phyloP scores from a whole-genome alignment of 2,329 filamentous ascomycete species.

The Immersiporthe knoxdaviesiana region DNA sequence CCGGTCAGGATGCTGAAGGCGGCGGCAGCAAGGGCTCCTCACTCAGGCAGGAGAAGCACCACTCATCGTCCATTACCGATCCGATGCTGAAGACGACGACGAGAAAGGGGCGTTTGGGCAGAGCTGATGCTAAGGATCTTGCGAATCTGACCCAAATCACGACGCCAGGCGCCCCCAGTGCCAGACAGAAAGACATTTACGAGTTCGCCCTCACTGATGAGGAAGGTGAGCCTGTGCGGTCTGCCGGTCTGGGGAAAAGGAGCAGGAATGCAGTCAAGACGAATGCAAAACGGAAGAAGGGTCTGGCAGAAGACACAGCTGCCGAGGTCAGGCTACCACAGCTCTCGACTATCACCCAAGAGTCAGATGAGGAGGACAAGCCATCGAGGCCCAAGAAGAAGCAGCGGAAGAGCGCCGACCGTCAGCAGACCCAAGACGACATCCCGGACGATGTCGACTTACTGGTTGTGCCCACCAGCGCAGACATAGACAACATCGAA shows the following conservation, averaged over 20 bases:
- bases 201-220: slow-evolving; percentile 51
- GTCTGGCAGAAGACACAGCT: not conserved
- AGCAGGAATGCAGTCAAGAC: slow-evolving; percentile 10
- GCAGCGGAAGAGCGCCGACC: slow-evolving; percentile 7
- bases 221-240: slow-evolving; percentile 21
- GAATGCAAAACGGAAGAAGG: slow-evolving; percentile 32
- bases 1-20: slow-evolving; percentile 6
- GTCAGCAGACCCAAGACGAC: slow-evolving; percentile 7
- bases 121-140: slow-evolving; percentile 23
- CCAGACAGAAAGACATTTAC: slow-evolving; percentile 43
- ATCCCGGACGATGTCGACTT: slow-evolving; percentile 33
- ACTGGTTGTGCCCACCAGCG: slow-evolving; percentile 30
- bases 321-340: slow-evolving; percentile 9
- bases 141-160: slow-evolving; percentile 41
- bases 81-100: slow-evolving; percentile 25
- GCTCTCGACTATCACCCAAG: not conserved
- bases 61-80: slow-evolving; percentile 37
- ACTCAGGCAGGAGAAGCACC: slow-evolving; percentile 18
- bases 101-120: slow-evolving; percentile 20
- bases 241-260: slow-evolving; percentile 11
- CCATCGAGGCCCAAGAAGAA: slow-evolving; percentile 24
- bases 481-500: slow-evolving; percentile 18
- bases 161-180: slow-evolving; percentile 34
- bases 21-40: not conserved
- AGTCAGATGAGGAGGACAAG: not conserved